Conservation (phyloP, 768 basidiomycete species). For the Suillus subaureus region DNA sequence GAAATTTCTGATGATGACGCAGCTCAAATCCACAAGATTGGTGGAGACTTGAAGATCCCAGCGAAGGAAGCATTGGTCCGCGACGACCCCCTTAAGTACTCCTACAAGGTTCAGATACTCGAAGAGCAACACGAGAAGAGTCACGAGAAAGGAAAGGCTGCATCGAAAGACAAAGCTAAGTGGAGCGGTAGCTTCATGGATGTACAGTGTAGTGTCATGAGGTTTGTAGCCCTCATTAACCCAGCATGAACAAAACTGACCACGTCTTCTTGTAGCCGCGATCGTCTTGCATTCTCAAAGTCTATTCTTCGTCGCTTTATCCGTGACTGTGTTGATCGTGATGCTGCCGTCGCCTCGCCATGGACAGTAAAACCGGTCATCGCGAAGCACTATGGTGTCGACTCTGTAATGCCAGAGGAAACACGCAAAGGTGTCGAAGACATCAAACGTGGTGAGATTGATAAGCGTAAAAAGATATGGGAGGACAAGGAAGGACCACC, state of each 20-base stretch:
- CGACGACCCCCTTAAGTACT: conserved; percentile 84
- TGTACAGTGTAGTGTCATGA: conserved; percentile 78
- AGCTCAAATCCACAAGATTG: conserved; percentile 64
- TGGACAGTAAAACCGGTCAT: conserved; percentile 93
- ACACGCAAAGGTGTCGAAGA: conserved; percentile 76
- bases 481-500: conserved; percentile 86
- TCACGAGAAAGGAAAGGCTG: conserved; percentile 57
- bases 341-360: conserved; percentile 89
- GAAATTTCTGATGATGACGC: conserved; percentile 51
- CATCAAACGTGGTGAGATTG: conserved; percentile 85
- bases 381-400: conserved; percentile 83
- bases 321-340: conserved; percentile 92
- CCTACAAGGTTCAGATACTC: conserved; percentile 86
- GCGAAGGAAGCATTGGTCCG: conserved; percentile 66
- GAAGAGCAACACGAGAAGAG: conserved; percentile 75
- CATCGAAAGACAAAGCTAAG: conserved; percentile 60
- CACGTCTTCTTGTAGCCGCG: conserved; percentile 60
- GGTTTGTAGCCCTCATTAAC: conserved; percentile 47
- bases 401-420: conserved; percentile 84
- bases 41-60: conserved; percentile 76
- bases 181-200: conserved; percentile 82
- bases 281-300: conserved; percentile 94
- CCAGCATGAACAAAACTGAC: conserved; percentile 7
- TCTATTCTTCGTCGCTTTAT: conserved; percentile 96
- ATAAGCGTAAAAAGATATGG: conserved; percentile 91